These are phyloP conservation scores for Ascochyta viciae-villosae DNA, from an alignment of 2,329 filamentous ascomycete species.

Conservation along the genomic window DNA sequence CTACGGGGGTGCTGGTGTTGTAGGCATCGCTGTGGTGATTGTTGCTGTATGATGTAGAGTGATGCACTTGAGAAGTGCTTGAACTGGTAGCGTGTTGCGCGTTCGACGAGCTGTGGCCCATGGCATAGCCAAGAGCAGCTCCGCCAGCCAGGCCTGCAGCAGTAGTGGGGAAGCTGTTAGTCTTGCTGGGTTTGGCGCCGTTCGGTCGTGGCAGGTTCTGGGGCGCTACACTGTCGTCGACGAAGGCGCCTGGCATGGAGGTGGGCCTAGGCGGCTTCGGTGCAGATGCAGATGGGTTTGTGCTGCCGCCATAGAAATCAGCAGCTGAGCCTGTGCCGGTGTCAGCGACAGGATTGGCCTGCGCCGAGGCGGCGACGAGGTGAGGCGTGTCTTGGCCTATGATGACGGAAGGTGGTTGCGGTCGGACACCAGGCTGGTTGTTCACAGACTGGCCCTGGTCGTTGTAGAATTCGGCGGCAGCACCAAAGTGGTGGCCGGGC, in stretches of 20 bases:
- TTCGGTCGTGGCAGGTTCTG: conserved; percentile 42
- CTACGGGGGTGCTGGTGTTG: not conserved
- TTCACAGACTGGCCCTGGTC: conserved; percentile 67
- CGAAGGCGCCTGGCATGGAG: conserved; percentile 48
- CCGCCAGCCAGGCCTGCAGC: conserved; percentile 48
- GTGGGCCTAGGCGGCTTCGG: conserved; percentile 47
- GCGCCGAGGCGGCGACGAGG: conserved; percentile 60
- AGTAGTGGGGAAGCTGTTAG: conserved; percentile 42
- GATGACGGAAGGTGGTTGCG: conserved; percentile 60
- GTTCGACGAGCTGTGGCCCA: conserved; percentile 43
- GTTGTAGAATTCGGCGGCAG: conserved; percentile 67
- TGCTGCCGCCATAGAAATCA: conserved; percentile 57
- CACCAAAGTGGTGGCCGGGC: conserved; percentile 56
- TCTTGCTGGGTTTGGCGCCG: conserved; percentile 37
- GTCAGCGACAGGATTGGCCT: conserved; percentile 63
- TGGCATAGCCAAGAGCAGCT: conserved; percentile 53
- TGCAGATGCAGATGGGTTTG: conserved; percentile 27
- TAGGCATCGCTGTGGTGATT: conserved; percentile 21
- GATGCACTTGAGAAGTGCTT: conserved; percentile 32
- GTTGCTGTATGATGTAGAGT: conserved; percentile 35
- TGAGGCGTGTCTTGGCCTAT: conserved; percentile 62
- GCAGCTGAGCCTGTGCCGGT: conserved; percentile 67
- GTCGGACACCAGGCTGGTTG: conserved; percentile 66
- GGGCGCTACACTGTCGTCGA: conserved; percentile 40
- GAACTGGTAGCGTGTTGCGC: conserved; percentile 34